Base-by-base conservation (phyloP, 441 rosid genomes). In the Theobroma grandiflorum region DNA sequence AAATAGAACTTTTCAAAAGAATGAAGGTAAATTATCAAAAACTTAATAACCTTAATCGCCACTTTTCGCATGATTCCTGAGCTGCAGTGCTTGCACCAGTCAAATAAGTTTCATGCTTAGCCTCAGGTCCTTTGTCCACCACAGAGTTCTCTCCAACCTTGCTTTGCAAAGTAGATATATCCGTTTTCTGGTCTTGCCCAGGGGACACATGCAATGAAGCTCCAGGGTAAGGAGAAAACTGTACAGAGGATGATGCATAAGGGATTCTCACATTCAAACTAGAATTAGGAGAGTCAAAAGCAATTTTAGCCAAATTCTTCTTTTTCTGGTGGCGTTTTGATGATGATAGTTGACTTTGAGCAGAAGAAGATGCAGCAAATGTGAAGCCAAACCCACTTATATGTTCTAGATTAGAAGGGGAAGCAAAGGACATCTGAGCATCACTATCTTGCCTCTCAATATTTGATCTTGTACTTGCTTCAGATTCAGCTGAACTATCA, bases 21-120 rank as follows among this genome's bases (percentile, higher is more conserved):
- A 59, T 43, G 72, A 72, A 76, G 58, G 75, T 68, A 6, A 75
- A 75, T 49, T 55, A 47, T 57, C 62, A 69, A 62, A 38, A 16
- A 64, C 45, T 57, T 73, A 81, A 80, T 78, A 84, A 95, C 99
- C 99, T 97, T 83, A 94, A 79, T 59, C 99, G 95, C 98, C 99
- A 97, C 86, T 92, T 97, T 88, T 97, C 98, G 81, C 99, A 95
- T 79, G 94, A 90, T 89, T 95, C 99, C 80, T 90, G 96, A 77
- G 92, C 91, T 82, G 88, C 91, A 78, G 81, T 67, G 50, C 86
- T 76, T 76, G 86, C 81, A 69, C 82, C 22, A 81, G 67, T 72
- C 74, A 81, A 67, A 81, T 77, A 84, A 80, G 94, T 67, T 78
- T 78, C 90, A 68, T 84, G 85, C 71, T 91, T 87, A 59, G 78